Evolutionary conservation across 352 stramenopile genomes (phyloP).

Genomic region (Phytophthora syringae): DNA sequence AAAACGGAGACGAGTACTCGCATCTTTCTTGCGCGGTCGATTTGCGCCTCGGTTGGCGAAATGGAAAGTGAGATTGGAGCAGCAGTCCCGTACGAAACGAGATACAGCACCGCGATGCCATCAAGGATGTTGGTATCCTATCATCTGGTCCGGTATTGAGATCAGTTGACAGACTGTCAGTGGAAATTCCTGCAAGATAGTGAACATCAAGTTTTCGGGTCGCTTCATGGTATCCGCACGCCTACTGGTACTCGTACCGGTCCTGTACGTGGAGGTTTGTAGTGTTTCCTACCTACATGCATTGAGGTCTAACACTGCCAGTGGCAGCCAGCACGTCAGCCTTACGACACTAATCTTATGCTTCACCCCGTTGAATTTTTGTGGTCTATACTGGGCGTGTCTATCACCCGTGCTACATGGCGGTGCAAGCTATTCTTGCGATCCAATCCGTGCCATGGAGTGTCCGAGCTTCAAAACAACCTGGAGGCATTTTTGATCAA

Average conservation of each 20-base stretch:
- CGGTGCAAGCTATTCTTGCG: slow-evolving; percentile 16
- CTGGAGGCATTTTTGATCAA: slow-evolving; percentile 14
- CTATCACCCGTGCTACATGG: not conserved
- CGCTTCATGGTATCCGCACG: no score
- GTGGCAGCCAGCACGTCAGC: no score
- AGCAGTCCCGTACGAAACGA: not conserved
- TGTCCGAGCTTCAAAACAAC: not conserved
- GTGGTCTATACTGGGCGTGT: not conserved
- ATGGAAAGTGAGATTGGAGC: not conserved
- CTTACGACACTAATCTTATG: not conserved
- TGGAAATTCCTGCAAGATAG: not conserved
- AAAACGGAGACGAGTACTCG: slow-evolving; percentile 4
- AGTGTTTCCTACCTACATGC: no score
- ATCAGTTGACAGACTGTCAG: not conserved
- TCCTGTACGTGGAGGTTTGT: no score
- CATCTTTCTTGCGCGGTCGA: slow-evolving; percentile 1
- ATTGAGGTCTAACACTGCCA: no score
- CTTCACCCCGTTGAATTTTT: not conserved
- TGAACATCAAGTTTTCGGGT: not conserved
- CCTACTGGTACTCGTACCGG: no score
- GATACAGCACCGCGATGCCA: not conserved
- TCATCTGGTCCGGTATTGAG: not conserved
- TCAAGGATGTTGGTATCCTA: not conserved
- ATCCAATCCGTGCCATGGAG: slow-evolving; percentile 3
- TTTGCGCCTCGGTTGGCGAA: not conserved